These are phyloP conservation scores for Trichosporon asahii DNA, from an alignment of 1,284 basidiomycete species.

Conservation along the genomic window DNA sequence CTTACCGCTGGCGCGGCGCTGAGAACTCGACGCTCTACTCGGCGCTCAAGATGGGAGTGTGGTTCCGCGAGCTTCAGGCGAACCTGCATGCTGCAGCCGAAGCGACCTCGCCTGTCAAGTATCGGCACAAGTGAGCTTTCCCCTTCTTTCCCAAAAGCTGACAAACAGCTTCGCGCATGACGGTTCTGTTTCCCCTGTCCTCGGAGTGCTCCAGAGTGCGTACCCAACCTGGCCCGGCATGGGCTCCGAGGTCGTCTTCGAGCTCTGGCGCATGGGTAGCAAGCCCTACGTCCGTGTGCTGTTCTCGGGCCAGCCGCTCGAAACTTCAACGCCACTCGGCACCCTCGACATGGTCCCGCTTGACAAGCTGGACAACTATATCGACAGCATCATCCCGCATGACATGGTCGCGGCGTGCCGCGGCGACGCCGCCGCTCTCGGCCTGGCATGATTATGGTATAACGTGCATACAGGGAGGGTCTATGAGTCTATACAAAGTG, in stretches of 20 bases:
- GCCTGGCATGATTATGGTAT: not conserved
- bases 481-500: constrained; percentile 7
- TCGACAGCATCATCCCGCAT: constrained; percentile 26
- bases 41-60: constrained; percentile 38
- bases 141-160: not conserved
- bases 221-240: constrained; percentile 44
- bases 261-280: constrained; percentile 29
- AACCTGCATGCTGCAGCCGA: constrained; percentile 30
- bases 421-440: not conserved
- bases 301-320: constrained; percentile 33
- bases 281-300: constrained; percentile 30
- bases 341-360: constrained; percentile 34
- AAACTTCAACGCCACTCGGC: constrained; percentile 36
- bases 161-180: constrained; percentile 41
- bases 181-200: constrained; percentile 38
- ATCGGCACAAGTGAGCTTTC: constrained; percentile 42
- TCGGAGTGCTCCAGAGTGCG: constrained; percentile 40
- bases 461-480: constrained; percentile 1
- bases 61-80: constrained; percentile 34
- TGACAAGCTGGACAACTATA: constrained; percentile 30
- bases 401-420: constrained; percentile 26
- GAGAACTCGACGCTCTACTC: constrained; percentile 30
- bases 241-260: constrained; percentile 46
- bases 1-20: constrained; percentile 35
- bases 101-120: constrained; percentile 26